phyloP scores from a whole-genome alignment of 208 protist species.

The Polymyxa betae region DNA sequence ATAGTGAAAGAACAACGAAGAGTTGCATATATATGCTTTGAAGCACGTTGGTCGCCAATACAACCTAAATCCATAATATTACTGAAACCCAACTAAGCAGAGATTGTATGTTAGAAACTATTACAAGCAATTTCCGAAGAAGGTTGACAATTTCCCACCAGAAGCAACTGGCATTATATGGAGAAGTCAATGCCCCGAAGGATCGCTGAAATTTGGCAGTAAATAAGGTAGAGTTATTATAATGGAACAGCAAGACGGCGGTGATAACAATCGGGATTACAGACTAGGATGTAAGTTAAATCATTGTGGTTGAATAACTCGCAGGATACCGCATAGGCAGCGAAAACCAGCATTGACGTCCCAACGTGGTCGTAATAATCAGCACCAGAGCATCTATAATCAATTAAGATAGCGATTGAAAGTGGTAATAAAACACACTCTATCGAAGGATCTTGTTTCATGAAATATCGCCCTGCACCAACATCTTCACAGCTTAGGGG shows the following conservation, averaged over 20 bases:
- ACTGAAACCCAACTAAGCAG: too few species aligned
- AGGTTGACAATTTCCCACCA: slow-evolving; percentile 43
- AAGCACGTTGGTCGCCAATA: not conserved
- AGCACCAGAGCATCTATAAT: not conserved
- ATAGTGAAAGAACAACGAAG: not conserved
- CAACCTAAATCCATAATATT: too few species aligned
- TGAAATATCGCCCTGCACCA: not conserved
- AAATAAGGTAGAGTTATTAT: not conserved
- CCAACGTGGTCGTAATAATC: not conserved
- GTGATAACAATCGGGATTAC: not conserved
- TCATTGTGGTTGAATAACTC: not conserved
- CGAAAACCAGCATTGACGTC: not conserved
- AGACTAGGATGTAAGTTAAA: not conserved
- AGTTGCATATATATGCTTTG: not conserved
- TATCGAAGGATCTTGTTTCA: not conserved
- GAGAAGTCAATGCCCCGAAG: slow-evolving; percentile 7
- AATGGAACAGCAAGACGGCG: not conserved
- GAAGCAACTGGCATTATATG: not conserved
- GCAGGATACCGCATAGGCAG: not conserved
- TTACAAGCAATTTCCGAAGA: not conserved
- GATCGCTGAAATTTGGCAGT: not conserved
- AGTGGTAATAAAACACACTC: not conserved
- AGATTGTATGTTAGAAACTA: not conserved
- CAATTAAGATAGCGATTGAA: not conserved
- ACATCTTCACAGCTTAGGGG: not conserved